Conservation (phyloP, 2,329 filamentous ascomycete species). For the Aspergillus sp. region DNA sequence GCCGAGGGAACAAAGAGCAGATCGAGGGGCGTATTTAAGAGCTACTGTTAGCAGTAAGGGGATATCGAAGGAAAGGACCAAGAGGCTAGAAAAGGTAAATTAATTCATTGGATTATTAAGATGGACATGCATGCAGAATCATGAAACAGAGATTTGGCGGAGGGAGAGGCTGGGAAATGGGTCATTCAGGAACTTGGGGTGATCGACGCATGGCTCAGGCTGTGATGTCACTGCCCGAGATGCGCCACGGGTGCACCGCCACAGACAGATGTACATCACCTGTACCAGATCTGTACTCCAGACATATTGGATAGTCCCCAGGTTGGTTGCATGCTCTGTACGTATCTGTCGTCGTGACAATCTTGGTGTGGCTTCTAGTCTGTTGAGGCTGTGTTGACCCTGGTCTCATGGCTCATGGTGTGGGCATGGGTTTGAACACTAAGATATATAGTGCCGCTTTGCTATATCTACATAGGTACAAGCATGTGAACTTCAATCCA, state of each 20-base stretch:
- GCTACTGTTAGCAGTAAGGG: neutral
- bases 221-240: slow-evolving; percentile 2
- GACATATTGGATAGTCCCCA: neutral
- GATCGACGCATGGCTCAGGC: neutral
- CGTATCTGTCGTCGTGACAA: too few relatives aligned
- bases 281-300: neutral
- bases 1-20: neutral
- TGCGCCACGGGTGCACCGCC: neutral
- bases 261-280: neutral
- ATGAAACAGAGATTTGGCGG: neutral
- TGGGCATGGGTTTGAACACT: too few relatives aligned
- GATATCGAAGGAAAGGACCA: neutral
- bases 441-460: too few relatives aligned
- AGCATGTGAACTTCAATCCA: too few relatives aligned
- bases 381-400: too few relatives aligned
- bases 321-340: too few relatives aligned
- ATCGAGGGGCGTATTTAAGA: neutral
- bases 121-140: neutral
- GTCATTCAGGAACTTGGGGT: neutral
- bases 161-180: neutral
- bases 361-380: too few relatives aligned
- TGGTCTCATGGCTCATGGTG: too few relatives aligned
- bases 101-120: neutral
- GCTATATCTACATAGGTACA: too few relatives aligned
- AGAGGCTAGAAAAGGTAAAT: neutral